Conservation (phyloP, 352 stramenopile species). For the Blastocystis hominis region DNA sequence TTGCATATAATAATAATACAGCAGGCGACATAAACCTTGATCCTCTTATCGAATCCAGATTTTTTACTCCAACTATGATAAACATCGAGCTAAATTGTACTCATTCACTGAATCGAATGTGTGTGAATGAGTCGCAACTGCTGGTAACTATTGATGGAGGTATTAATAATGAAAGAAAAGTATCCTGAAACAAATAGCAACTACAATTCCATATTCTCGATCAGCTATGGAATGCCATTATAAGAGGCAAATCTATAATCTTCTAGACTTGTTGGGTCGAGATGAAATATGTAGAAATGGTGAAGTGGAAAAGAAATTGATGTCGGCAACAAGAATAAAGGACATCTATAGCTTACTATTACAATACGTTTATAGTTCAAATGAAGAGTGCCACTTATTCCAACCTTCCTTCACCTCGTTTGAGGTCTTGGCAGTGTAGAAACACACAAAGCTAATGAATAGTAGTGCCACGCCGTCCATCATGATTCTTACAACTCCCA, state of each 20-base stretch:
- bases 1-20: not conserved
- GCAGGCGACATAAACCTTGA: not conserved
- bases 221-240: not conserved
- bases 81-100: not conserved
- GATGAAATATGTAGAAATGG: not conserved
- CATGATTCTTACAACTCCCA: not conserved
- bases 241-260: not conserved
- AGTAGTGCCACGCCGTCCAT: not conserved
- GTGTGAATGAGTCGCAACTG: not conserved
- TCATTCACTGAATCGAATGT: not conserved
- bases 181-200: too few species aligned
- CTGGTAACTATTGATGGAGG: not conserved
- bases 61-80: not conserved
- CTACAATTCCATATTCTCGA: not conserved
- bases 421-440: not conserved
- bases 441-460: not conserved
- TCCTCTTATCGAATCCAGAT: not conserved
- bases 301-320: not conserved
- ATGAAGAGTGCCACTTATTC: not conserved
- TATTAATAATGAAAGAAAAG: not conserved
- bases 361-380: not conserved
- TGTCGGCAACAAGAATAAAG: not conserved
- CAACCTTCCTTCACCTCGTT: not conserved
- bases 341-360: not conserved
- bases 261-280: not conserved